Evolutionary conservation across 495 filamentous ascomycete species (phyloP), one percentile per base, ranked within the genome.

Genomic region (Penicillium macrosclerotiorum): DNA sequence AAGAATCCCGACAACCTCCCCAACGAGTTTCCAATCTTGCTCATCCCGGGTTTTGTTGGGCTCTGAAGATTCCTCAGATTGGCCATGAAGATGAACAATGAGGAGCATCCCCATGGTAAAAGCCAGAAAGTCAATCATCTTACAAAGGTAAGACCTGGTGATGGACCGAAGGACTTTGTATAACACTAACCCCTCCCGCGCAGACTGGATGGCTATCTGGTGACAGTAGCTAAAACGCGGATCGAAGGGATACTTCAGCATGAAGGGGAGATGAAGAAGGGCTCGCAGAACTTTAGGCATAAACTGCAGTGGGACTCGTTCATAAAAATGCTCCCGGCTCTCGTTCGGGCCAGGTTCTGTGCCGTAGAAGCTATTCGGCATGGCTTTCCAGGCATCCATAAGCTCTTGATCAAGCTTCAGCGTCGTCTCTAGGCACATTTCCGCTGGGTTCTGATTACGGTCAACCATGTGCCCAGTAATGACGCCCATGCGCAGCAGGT

Each of bases 261-360:
- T 78, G 51, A 73, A 76, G 0, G 78, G 78, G 6, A 81, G 58
- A 48, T 81, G 78, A 4, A 81, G 64, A 34, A 76, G 50, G 27
- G 72, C 62, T 2, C 70, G 60, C 16, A 68, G 48, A 17, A 74
- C 57, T 35, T 78, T 72, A 37, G 68, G 72, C 46, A 62, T 60
- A 33, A 81, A 76, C 37, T 74, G 75, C 6, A 67, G 23, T 17
- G 76, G 58, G 3, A 77, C 27, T 2, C 62, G 62, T 13, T 65
- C 60, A n/a, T 58, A 48, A 14, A 60, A 55, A 12, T 67, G 59
- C 17, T 55, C 51, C 29, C 39, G 35, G 8, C 25, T 40, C 40
- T 52, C 47, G 17, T 54, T 36, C 1, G 32, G 16, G 1, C 17
- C 36, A 14, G 47, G 50, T 13, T 62, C 50, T 5, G 48, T 38